Base-by-base conservation (phyloP, 768 basidiomycete species). In the Mrakia blollopis region DNA sequence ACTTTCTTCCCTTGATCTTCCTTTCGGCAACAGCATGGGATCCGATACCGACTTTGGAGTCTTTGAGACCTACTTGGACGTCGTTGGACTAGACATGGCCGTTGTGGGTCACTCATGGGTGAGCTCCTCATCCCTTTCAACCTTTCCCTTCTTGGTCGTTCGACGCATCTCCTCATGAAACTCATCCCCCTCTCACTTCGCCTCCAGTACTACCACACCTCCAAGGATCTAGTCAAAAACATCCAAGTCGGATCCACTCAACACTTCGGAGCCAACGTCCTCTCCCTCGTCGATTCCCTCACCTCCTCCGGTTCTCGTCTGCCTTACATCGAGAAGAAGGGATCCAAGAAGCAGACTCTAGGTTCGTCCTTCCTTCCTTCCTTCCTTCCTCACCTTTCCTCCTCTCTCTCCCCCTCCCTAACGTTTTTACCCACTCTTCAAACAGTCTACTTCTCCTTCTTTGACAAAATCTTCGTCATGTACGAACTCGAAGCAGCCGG, bases 201-300 rank as follows among this genome's bases (percentile, higher is more conserved):
- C 37, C 32, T 25, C 37, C 47, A 69, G 72, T 78, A 74, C 47
- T 78, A 78, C 57, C 77, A 78, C 57, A 78, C 77, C 3, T n/a
- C 39, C 21, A 70, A 54, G 23, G 77, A 78, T 60, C 63, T 60
- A 4, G 41, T 74, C 25, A 73, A 30, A 39, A 78, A 78, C 69
- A n/a, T 78, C 6, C 44, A 78, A 41, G 16, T 13, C 8, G 77
- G 77, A 30, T 70, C 77, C 28, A 78, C 77, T 0, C 77, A 78
- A 41, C 77, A 78, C 69, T 74, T 78, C 41, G 77, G 77, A 44
- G 73, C 70, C 69, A 78, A 78, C 35, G 57, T 73, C 2, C 67
- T 78, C 0, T 73, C 77, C 11, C 41, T 78, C 67, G 77, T 78
- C 23, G 77, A 78, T 39, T 52, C 61, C 21, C 67, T 77, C n/a